Evolutionary conservation across 2,329 filamentous ascomycete species (phyloP).

Genomic region (Gnomoniopsis sp.): DNA sequence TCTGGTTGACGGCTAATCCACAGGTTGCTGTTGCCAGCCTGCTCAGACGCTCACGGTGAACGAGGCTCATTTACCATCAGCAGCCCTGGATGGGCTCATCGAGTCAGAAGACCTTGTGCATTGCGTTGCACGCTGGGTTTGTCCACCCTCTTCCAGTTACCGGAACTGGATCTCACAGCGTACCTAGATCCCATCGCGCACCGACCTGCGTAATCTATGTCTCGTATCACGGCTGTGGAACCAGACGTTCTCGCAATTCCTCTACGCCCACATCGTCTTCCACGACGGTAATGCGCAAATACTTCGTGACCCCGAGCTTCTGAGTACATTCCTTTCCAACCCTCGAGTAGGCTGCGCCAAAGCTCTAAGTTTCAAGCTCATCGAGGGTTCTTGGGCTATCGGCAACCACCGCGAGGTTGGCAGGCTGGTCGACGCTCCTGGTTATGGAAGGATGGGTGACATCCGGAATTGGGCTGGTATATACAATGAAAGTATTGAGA

Average conservation of each 20-base stretch:
- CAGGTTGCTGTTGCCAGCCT: too few species aligned
- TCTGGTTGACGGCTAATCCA: too few species aligned
- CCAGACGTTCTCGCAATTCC: slow-evolving; percentile 3
- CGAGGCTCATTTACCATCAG: neutral
- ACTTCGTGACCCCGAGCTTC: slow-evolving; percentile 1
- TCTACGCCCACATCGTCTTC: slow-evolving; percentile 10
- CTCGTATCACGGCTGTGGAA: slow-evolving; percentile 11
- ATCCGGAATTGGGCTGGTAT: slow-evolving; percentile 5
- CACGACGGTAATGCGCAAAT: slow-evolving; percentile 10
- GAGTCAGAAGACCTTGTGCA: slow-evolving; percentile 9
- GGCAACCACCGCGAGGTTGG: slow-evolving; percentile 9
- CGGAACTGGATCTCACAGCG: neutral
- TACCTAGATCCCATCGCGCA: neutral
- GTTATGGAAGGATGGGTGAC: slow-evolving; percentile 7
- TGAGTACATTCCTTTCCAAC: neutral
- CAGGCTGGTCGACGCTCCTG: slow-evolving; percentile 3
- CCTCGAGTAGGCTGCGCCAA: neutral
- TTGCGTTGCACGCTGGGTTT: slow-evolving; percentile 2
- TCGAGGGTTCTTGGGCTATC: slow-evolving; percentile 12
- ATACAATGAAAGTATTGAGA: slow-evolving; percentile 7
- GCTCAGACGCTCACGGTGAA: neutral
- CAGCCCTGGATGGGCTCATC: neutral
- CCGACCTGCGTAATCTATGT: neutral
- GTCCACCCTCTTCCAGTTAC: neutral
- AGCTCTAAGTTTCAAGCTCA: slow-evolving; percentile 1